These are phyloP conservation scores for Cercospora zeae-maydis DNA, from an alignment of 2,329 filamentous ascomycete species.

Conservation along the genomic window DNA sequence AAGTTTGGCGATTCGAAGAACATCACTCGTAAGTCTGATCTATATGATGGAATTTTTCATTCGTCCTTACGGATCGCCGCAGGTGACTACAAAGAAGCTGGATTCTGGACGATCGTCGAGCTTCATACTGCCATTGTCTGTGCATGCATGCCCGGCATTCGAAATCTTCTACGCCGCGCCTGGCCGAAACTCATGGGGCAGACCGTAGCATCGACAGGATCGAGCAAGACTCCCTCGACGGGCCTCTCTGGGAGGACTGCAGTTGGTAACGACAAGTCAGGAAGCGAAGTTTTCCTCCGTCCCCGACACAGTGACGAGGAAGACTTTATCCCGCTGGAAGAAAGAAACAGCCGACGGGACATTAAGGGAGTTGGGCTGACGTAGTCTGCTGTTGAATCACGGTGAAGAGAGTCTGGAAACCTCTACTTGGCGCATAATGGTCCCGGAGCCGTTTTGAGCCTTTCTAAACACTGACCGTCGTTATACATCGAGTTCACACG, in stretches of 20 bases:
- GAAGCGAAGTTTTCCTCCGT: slow-evolving; percentile 10
- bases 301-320: slow-evolving; percentile 20
- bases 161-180: slow-evolving; percentile 19
- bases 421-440: too few relatives aligned
- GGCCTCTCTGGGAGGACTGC: slow-evolving; percentile 17
- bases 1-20: slow-evolving; percentile 19
- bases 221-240: background rate
- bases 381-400: too few relatives aligned
- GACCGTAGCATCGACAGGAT: background rate
- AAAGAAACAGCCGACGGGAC: background rate
- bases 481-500: too few relatives aligned
- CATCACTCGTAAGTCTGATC: slow-evolving; percentile 10
- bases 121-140: slow-evolving; percentile 20
- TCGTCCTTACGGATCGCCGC: background rate
- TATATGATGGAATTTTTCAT: accelerated
- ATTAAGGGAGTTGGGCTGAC: background rate
- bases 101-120: slow-evolving; percentile 22
- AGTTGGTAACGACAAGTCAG: slow-evolving; percentile 15
- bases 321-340: slow-evolving; percentile 19
- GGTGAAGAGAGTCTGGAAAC: too few relatives aligned
- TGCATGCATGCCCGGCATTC: slow-evolving; percentile 24
- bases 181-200: slow-evolving; percentile 19
- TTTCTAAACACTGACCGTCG: too few relatives aligned
- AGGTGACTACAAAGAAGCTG: slow-evolving; percentile 23
- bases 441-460: too few relatives aligned